Evolutionary conservation across 306 rosid genomes (phyloP), one percentile per base, ranked within the genome.

Genomic region (Quercus berberidifolia): DNA sequence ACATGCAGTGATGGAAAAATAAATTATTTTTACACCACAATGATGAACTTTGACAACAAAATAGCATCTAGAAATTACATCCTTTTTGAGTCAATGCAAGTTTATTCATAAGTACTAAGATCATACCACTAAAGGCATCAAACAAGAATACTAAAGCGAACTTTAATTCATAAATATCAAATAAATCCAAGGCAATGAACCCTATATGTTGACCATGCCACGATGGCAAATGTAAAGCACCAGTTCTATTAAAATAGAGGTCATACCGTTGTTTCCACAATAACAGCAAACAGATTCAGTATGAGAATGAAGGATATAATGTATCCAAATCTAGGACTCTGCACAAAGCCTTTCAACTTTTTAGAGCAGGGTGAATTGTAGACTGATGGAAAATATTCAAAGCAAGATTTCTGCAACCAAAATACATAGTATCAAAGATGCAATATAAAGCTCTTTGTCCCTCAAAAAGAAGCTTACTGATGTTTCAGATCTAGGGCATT

Each of bases 211-310:
- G 69, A 51, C 26, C 58, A 68, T 7, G 21, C 26, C 58, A 68
- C 10, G 21, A 31, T 23, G 54, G 65, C 58, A 81, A 49, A 31
- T 30, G 25, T 49, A 60, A 82, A 78, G 51, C 43, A 11, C 25
- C 23, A 30, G 23, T 68, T 78, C 51, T 49, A 67, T 54, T 70
- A 26, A 31, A 79, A 69, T 78, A 79, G 52, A 78, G 75, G 84
- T 23, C 92, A 71, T 93, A 95, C 99, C 89, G 96, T 93, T 80
- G 99, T 95, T 94, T 95, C 99, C 69, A 89, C 82, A 69, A 95
- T 82, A 83, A 95, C 99, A 38, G 99, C 90, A 86, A 71, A 69
- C 73, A 95, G 78, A 80, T 95, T 95, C 75, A 95, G 62, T 51
- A 95, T 19, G 57, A 95, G 98, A 71, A 95, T 70, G 86, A 82